Percentiles rank a stretch among this genome's conserved stretches.
These are phyloP conservation scores for Kernera saxatilis DNA, from an alignment of 345 rosid species.

Conservation along the genomic window DNA sequence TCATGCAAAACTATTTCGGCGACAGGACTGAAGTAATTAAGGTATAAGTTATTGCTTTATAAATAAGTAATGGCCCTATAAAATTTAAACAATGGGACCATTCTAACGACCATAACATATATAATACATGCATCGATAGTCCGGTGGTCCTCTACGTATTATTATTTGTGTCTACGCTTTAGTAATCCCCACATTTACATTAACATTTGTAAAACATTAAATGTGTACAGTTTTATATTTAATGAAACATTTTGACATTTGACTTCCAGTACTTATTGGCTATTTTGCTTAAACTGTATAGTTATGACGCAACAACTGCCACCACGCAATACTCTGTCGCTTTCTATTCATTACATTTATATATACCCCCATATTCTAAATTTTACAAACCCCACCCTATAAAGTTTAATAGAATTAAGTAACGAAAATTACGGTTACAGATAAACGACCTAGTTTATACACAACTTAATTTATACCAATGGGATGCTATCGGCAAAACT, in stretches of 20 bases:
- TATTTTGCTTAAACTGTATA: neutral
- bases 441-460: too few species aligned
- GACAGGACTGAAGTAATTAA: neutral
- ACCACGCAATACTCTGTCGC: neutral
- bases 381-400: neutral
- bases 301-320: neutral
- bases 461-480: too few species aligned
- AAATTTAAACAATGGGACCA: constrained; percentile 1
- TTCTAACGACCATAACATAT: neutral
- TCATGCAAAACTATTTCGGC: neutral
- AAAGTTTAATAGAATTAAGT: neutral
- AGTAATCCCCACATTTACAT: neutral
- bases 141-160: constrained; percentile 1
- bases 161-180: neutral
- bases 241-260: neutral
- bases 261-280: neutral
- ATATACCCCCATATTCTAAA: neutral
- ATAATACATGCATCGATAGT: neutral
- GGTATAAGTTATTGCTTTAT: neutral
- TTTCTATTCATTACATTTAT: neutral
- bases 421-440: too few species aligned
- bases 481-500: too few species aligned
- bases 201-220: neutral
- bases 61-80: constrained; percentile 4
- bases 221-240: neutral